phyloP scores from a whole-genome alignment of 306 rosid species.

The Phaseolus lunatus region DNA sequence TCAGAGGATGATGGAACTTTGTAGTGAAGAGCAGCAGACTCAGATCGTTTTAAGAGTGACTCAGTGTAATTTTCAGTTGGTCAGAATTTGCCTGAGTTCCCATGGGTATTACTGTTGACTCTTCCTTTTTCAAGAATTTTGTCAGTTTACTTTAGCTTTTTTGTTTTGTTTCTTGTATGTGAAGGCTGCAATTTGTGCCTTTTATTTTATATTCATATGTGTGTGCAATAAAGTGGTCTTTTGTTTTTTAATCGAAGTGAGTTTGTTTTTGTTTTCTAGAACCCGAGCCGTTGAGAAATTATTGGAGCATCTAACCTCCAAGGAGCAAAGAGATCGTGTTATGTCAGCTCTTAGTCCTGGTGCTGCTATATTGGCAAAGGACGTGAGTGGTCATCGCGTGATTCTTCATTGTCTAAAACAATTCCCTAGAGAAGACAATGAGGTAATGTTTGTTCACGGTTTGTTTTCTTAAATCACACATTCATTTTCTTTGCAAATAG shows the following conservation, averaged over 20 bases:
- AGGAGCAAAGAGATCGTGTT: constrained; percentile 46
- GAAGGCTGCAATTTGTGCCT: neutral
- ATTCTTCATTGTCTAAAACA: constrained; percentile 56
- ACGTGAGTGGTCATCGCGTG: constrained; percentile 63
- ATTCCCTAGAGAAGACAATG: constrained; percentile 52
- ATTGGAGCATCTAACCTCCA: constrained; percentile 51
- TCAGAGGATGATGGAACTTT: constrained; percentile 61
- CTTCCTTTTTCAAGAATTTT: neutral
- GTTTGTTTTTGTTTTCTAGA: constrained; percentile 42
- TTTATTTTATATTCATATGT: neutral
- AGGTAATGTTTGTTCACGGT: constrained; percentile 47
- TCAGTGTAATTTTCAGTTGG: constrained; percentile 20
- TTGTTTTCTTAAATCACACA: neutral
- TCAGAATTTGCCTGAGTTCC: constrained; percentile 47
- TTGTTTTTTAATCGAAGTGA: neutral
- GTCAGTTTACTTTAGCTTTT: constrained; percentile 1
- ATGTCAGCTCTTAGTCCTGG: constrained; percentile 52
- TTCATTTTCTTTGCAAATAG: neutral
- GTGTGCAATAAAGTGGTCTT: neutral
- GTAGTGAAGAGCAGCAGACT: constrained; percentile 62
- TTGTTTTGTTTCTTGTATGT: constrained; percentile 2
- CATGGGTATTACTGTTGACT: constrained; percentile 59
- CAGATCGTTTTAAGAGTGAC: constrained; percentile 47
- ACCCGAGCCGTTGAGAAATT: constrained; percentile 59
- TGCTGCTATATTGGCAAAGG: constrained; percentile 53